Percentiles rank a stretch among this genome's conserved stretches.
These are phyloP conservation scores for Friedmanniomyces simplex DNA, from an alignment of 495 filamentous ascomycete species.

Conservation along the genomic window DNA sequence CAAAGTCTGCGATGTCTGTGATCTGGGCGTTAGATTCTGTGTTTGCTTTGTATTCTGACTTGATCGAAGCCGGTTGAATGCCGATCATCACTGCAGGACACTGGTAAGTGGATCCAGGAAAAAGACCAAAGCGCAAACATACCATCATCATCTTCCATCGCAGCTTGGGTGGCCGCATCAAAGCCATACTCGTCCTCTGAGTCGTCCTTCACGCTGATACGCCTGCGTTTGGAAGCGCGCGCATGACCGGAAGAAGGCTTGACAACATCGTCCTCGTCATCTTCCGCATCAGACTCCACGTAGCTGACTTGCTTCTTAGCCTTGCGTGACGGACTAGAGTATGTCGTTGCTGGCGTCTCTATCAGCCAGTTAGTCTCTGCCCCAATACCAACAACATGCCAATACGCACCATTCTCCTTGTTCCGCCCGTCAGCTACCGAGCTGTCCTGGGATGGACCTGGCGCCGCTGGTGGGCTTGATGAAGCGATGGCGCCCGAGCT, in stretches of 20 bases:
- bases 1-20: conserved; percentile 71
- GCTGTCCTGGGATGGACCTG: conserved; percentile 25
- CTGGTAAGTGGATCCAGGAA: neutral
- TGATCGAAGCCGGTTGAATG: conserved; percentile 1
- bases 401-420: conserved; percentile 32
- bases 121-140: conserved; percentile 11
- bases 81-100: neutral
- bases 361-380: conserved; percentile 24
- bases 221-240: conserved; percentile 27
- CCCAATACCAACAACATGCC: conserved; percentile 24
- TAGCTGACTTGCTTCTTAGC: conserved; percentile 52
- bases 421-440: conserved; percentile 23
- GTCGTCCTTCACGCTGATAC: conserved; percentile 36
- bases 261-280: conserved; percentile 46
- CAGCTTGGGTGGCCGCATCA: conserved; percentile 41
- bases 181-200: conserved; percentile 64
- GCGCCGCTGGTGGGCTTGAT: conserved; percentile 40
- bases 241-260: conserved; percentile 29
- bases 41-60: neutral
- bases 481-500: conserved; percentile 61
- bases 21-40: neutral
- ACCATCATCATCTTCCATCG: conserved; percentile 54
- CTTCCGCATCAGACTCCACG: conserved; percentile 54
- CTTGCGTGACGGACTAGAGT: conserved; percentile 51
- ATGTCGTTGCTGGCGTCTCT: conserved; percentile 28